Base-by-base conservation (phyloP, 257 asterid genomes). In the Ocimum tenuiflorum region DNA sequence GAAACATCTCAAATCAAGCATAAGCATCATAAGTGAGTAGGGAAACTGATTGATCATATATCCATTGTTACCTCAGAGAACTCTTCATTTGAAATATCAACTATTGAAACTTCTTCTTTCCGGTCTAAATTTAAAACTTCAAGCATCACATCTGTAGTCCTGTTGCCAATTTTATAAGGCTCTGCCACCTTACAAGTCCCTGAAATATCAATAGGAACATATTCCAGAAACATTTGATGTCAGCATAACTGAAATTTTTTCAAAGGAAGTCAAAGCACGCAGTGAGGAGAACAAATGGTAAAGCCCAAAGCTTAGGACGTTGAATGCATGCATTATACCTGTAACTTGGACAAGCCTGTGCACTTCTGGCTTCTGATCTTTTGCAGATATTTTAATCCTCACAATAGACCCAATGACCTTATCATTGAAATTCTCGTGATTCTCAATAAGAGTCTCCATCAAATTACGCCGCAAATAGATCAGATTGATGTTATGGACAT, bases 331-430 rank as follows among this genome's bases (percentile, higher is more conserved):
- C 48, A 59, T 55, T 63, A 47, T 82, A 86, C 95, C 96, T 73
- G 77, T 80, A 71, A 88, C 94, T 82, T 84, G 91, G 70, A 86
- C 96, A 69, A 88, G 89, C 86, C 96, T 81, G 78, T 76, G 80
- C 67, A 86, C 72, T 48, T 88, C 91, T 63, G 83, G 86, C 77
- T 85, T 82, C 82, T 76, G 88, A 68, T 84, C 95, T 60, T 77
- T 71, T 58, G 76, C 58, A 46, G 88, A 77, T 76, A 88, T 78
- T 75, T 78, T 82, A 61, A 88, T 88, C 71, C 95, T 82, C 48
- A 82, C 89, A 65, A 88, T 59, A 27, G 89, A 84, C 17, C 96
- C 91, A 67, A 82, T 71, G 48, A 81, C 89, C 73, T 75, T 81
- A 39, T 69, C 81, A 60, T 64, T 79, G 76, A 84, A 88, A 59